Base-by-base conservation (phyloP, 2,329 filamentous ascomycete species). In the Sporothrix humicola region DNA sequence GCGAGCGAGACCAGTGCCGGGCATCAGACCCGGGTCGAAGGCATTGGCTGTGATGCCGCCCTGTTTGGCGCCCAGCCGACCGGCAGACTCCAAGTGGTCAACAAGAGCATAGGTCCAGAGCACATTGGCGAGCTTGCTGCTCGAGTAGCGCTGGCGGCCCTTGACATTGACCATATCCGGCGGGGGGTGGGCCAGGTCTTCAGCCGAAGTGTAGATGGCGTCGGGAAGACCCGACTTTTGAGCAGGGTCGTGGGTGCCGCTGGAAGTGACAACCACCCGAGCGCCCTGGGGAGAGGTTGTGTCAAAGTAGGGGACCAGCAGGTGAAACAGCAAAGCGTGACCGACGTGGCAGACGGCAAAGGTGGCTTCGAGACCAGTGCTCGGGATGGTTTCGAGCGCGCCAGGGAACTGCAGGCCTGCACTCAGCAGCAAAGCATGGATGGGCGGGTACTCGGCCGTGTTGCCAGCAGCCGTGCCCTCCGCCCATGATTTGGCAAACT, bases 311-410 rank as follows among this genome's bases (percentile, higher is more conserved):
- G 84, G 82, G 3, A 78, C 78, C 2, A 88, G 80, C 3, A 87
- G 81, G 72, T 84, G 83, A 77, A 86, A 85, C 52, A 75, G 56
- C 46, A 73, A 69, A 1, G 72, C 69, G 76, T 88, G 85, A 5
- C 86, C 86, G 58, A 87, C 81, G 75, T 87, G 85, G 73, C 82
- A 85, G 75, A 86, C 80, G 4, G 80, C 85, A 75, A 88, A 88
- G 7, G 83, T 85, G 46, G 77, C 76, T 76, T 88, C 86, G 56
- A 87, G 77, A 8, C 83, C 83, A 23, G 70, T 42, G 31, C 37
- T 63, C 6, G 73, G 66, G 15, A 23, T 23, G 15, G 46, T 69
- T 15, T 44, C 31, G 54, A 73, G 69, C 7, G 31, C 46, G 31
- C 42, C 69, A 4, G 74, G 73, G 63, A 72, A 72, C 73, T 72